Evolutionary conservation across 148 eudicot species (phyloP).

Genomic region (Dysphania ambrosioides): DNA sequence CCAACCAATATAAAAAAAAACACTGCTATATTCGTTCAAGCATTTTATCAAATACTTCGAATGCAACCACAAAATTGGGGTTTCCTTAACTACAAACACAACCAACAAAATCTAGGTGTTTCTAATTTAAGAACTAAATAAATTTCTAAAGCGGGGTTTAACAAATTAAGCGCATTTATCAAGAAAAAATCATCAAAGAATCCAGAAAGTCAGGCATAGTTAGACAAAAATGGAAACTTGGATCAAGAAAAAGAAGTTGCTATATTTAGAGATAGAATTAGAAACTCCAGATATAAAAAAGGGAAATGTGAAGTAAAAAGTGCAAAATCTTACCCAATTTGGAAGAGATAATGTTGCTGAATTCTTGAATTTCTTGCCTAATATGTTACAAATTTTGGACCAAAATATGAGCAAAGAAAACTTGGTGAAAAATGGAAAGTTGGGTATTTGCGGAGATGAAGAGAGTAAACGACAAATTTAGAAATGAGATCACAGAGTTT

Average conservation of each 20-base stretch:
- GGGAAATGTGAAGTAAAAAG: background rate
- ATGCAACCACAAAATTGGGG: background rate
- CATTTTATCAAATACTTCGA: slow-evolving; percentile 20
- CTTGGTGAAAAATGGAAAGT: background rate
- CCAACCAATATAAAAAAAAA: slow-evolving; percentile 6
- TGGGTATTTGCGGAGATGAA: slow-evolving; percentile 1
- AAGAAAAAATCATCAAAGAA: background rate
- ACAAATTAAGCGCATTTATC: no score
- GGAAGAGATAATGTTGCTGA: background rate
- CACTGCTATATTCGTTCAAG: slow-evolving; percentile 13
- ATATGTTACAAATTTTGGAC: background rate
- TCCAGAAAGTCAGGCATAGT: background rate
- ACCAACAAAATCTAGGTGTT: background rate
- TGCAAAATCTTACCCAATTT: slow-evolving; percentile 1
- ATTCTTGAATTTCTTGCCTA: slow-evolving; percentile 14
- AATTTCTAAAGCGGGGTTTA: no score
- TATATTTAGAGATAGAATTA: background rate
- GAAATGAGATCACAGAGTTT: background rate
- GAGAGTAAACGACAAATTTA: background rate
- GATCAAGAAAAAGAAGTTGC: slow-evolving; percentile 5
- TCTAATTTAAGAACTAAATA: background rate
- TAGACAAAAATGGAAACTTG: background rate
- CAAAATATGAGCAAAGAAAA: background rate
- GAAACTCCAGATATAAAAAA: slow-evolving; percentile 7
- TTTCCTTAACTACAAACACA: no score